Conservation (phyloP, 805 yeast genomes). For the Candida boleticola region DNA sequence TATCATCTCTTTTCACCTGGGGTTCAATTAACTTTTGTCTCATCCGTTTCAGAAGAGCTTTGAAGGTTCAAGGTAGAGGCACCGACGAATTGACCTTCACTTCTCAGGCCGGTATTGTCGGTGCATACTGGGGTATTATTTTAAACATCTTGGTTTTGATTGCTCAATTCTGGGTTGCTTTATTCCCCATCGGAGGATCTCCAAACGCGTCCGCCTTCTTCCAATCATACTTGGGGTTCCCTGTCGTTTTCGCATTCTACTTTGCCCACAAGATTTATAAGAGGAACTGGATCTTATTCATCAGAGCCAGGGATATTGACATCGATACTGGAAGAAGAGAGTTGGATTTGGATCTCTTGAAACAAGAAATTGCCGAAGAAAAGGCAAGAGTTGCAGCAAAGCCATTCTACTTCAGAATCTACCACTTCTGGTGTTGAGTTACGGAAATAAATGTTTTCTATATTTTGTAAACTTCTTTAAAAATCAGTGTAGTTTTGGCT, state of each 20-base stretch:
- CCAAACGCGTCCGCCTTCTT: constrained; percentile 52
- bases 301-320: constrained; percentile 33
- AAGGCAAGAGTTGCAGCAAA: constrained; percentile 29
- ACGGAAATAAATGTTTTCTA: neutral
- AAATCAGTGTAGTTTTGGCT: no score
- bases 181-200: constrained; percentile 58
- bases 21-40: constrained; percentile 43
- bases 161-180: constrained; percentile 82
- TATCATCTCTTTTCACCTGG: constrained; percentile 52
- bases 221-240: constrained; percentile 61
- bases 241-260: constrained; percentile 57
- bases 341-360: constrained; percentile 36
- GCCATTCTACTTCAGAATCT: constrained; percentile 34
- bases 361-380: constrained; percentile 42
- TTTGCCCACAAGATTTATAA: constrained; percentile 56
- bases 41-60: constrained; percentile 55
- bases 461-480: no score
- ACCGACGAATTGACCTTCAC: constrained; percentile 65
- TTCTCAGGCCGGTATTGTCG: constrained; percentile 66
- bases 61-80: constrained; percentile 62
- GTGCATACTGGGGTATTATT: constrained; percentile 60
- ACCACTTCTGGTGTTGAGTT: constrained; percentile 32
- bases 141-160: constrained; percentile 60
- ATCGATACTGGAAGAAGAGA: constrained; percentile 40
- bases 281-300: constrained; percentile 28